Conservation (phyloP, 2,329 filamentous ascomycete genomes). For the Myrmaecium sp. region DNA sequence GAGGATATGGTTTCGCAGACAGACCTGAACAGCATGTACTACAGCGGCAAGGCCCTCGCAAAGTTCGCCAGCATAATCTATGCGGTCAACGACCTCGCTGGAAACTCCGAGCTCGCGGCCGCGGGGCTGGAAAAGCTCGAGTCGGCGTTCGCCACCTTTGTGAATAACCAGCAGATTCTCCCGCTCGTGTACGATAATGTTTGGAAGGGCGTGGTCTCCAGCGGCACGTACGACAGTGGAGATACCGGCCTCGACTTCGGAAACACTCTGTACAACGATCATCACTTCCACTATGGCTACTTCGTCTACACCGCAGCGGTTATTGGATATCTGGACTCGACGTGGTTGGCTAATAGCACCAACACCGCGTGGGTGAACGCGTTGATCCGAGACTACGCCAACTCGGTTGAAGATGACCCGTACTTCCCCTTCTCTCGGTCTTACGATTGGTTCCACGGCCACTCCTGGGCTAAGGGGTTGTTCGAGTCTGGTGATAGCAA, state of each 20-base stretch:
- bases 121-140: conserved; percentile 33
- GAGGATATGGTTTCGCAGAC: conserved; percentile 61
- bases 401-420: conserved; percentile 52
- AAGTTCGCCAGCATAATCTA: conserved; percentile 30
- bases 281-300: conserved; percentile 61
- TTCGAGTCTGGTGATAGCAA: conserved; percentile 61
- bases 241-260: conserved; percentile 70
- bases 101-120: conserved; percentile 36
- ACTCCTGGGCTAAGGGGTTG: conserved; percentile 82
- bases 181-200: conserved; percentile 39
- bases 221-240: conserved; percentile 57
- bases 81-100: conserved; percentile 37
- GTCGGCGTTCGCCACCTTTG: conserved; percentile 34
- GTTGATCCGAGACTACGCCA: conserved; percentile 69
- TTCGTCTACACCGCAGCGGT: conserved; percentile 78
- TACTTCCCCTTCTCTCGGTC: conserved; percentile 57
- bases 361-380: conserved; percentile 74
- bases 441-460: conserved; percentile 72
- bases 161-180: conserved; percentile 27
- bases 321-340: conserved; percentile 63
- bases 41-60: conserved; percentile 27
- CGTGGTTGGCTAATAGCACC: conserved; percentile 44
- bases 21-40: conserved; percentile 61
- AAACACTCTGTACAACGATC: conserved; percentile 66
- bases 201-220: conserved; percentile 75